Base-by-base conservation (phyloP, 352 stramenopile genomes). In the Pythium vanterpoolii region DNA sequence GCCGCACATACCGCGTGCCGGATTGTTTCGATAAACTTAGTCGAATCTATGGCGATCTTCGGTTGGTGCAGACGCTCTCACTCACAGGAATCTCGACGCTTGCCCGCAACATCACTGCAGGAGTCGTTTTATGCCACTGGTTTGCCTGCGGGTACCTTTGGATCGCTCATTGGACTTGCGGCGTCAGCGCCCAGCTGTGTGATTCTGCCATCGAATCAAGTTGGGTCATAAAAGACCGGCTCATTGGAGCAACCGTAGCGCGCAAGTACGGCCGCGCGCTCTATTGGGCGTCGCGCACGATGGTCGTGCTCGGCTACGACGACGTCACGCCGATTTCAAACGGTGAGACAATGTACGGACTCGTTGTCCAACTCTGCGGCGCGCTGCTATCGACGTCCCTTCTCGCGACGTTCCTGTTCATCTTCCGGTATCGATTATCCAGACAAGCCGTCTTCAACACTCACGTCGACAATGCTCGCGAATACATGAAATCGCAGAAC, bases 401-500 rank as follows among this genome's bases (percentile, higher is more conserved):
- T 36, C 60, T 91, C 7, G 79, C 82, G 1, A 86, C 72, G 6
- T 89, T 83, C 49, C 64, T 87, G 14, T 90, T 90, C 56, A 82
- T 89, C 42, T 89, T 89, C n/a, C 81, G 81, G 1, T 70, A 86
- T 49, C 73, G 78, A 28, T 86, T 86, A 38, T 69, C 72, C 1
- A 60, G 77, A 1, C 69, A 78, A 30, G 78, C 72, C 5, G 67
- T 71, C 21, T 87, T 86, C 47, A 62, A 72, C 0, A 64, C 76
- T 0, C 77, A 91, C 38, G 74, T 91, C 11, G 79, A 89, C 46
- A 90, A 90, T 30, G 76, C 79, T 0, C 64, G 77, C 9, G 76
- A 87, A 48, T 87, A 87, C 49, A 89, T 91, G 82, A 77, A 78
- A 26, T 84, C 74, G 1, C 76, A 90, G 53, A 80, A 77, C 40